These are phyloP conservation scores for Pseudogymnoascus pannorum DNA, from an alignment of 2,329 filamentous ascomycete genomes.

Conservation along the genomic window DNA sequence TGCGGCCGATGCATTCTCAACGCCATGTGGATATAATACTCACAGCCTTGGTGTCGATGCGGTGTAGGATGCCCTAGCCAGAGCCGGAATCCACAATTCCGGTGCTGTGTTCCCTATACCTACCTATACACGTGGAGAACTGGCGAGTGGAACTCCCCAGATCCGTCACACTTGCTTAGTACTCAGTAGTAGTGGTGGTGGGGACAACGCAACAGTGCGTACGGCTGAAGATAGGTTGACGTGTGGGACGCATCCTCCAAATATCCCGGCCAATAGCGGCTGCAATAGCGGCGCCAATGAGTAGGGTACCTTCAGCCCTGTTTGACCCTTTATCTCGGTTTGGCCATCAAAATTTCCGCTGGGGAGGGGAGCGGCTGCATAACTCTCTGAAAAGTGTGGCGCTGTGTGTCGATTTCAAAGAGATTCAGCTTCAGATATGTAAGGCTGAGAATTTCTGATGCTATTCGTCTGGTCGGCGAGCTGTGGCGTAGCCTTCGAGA, in stretches of 20 bases:
- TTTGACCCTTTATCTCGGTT: constrained; percentile 8
- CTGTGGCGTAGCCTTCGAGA: background rate
- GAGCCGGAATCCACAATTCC: background rate
- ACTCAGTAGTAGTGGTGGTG: background rate
- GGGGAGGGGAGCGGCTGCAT: background rate
- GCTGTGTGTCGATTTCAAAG: background rate
- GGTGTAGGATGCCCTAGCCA: background rate
- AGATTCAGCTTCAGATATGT: background rate
- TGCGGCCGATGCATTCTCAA: background rate
- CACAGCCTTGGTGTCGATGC: background rate
- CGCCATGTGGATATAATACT: background rate
- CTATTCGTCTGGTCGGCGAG: background rate
- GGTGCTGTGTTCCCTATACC: background rate
- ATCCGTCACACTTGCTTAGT: background rate
- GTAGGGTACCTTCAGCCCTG: background rate
- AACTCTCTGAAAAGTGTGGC: background rate
- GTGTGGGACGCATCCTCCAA: constrained; percentile 3
- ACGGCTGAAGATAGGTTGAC: constrained; percentile 5
- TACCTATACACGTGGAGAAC: background rate
- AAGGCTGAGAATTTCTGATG: background rate
- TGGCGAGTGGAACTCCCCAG: background rate
- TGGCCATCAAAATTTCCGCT: constrained; percentile 1
- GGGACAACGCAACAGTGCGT: constrained; percentile 1
- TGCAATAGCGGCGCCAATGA: background rate
- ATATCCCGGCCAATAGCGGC: background rate